Evolutionary conservation across 2,329 filamentous ascomycete species (phyloP), one percentile per base, ranked within the genome.

Genomic region (Cadophora luteo-olivacea): DNA sequence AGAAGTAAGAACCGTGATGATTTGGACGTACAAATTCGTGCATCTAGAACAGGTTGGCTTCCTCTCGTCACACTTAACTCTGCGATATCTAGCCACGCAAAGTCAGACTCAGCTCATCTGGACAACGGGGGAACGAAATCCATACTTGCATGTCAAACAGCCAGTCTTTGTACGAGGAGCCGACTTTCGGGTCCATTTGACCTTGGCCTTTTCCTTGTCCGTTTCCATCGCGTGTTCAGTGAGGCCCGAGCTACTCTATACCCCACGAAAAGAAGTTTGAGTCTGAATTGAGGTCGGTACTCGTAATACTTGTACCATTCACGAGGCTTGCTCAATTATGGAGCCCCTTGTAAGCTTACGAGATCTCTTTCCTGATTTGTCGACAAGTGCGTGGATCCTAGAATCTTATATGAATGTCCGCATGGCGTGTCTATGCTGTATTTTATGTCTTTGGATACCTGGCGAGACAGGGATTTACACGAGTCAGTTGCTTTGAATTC

Each of bases 101-200:
- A 48, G 45, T 54, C 12, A 49, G 24, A 29, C 24, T 8, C n/a
- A 48, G 33, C 11, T 5, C 11, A 11, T 36, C 38, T 41, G 38
- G 38, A 16, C 6, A 41, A 16, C 3, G 22, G 24, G 19, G 45
- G 45, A 48, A 11, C 3, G 19, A 22, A 4, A 3, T 24, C 33
- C 57, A 48, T 45, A 66, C 57, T 62, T 66, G 64, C 55, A 62
- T n/a, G 65, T 66, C 7, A 54, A 16, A 24, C 65, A 66, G 12
- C 65, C 65, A 12, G 19, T 61, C 12, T 33, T 33, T 14, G 49
- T n/a, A 29, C 33, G 55, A 16, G 22, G 38, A 33, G 33, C 55
- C 4, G 45, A 22, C n/a, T 36, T 49, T 25, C 61, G 45, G 14
- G 48, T 64, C 48, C 49, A 25, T 33, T 64, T 64, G 12, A 52